These are phyloP conservation scores for Leccinellum albellum DNA, from an alignment of 768 basidiomycete genomes.

Conservation along the genomic window DNA sequence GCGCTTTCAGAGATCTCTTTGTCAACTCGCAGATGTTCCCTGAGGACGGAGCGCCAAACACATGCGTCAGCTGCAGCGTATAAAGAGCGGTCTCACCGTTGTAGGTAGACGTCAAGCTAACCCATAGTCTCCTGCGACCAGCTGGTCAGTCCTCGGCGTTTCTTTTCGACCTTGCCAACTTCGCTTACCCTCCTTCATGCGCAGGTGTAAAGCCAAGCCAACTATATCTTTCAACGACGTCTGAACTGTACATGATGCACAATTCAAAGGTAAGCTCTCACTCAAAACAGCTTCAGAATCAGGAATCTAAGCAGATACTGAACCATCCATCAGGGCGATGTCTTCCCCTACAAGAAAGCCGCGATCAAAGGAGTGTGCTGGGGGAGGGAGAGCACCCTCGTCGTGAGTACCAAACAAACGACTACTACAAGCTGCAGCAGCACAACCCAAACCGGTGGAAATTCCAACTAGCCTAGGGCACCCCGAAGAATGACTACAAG, in stretches of 20 bases:
- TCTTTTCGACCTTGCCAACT: not conserved
- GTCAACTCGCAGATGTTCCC: not conserved
- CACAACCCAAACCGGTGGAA: not conserved
- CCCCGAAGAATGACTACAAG: not conserved
- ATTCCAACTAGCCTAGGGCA: not conserved
- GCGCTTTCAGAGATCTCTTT: not conserved
- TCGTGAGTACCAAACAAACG: not conserved
- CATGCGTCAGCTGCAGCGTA: not conserved
- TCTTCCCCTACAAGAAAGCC: not conserved
- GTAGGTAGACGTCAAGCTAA: not conserved
- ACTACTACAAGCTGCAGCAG: not conserved
- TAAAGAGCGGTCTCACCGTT: slow-evolving; percentile 1
- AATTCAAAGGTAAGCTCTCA: slow-evolving; percentile 6
- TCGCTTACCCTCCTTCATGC: not conserved
- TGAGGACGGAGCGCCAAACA: not conserved
- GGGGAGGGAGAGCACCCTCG: not conserved
- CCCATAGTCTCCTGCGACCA: not conserved
- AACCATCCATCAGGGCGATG: slow-evolving; percentile 3
- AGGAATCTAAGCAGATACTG: not conserved
- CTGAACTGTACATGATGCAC: slow-evolving; percentile 5
- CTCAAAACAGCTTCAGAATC: not conserved
- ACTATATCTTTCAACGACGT: not conserved
- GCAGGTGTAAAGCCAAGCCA: slow-evolving; percentile 3
- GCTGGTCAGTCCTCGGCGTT: slow-evolving; percentile 1
- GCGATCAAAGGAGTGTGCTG: slow-evolving; percentile 16